These are phyloP conservation scores for Tolypocladium nubicola DNA, from an alignment of 2,329 filamentous ascomycete genomes.

Conservation along the genomic window DNA sequence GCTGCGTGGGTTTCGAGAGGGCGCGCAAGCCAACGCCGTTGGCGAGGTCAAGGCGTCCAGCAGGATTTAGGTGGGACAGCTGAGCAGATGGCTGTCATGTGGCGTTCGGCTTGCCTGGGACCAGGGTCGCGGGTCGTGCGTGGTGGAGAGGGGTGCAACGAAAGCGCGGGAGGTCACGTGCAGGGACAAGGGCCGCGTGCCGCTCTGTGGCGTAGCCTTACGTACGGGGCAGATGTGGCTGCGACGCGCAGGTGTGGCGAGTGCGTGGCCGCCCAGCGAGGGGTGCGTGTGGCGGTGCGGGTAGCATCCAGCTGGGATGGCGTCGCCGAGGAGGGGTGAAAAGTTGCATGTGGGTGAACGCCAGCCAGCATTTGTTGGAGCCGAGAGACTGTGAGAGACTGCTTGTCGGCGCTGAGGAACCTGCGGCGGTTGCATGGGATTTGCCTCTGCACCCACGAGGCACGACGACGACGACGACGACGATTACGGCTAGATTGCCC, in stretches of 20 bases:
- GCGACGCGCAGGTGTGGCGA: neutral
- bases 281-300: slow-evolving; percentile 11
- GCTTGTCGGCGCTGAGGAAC: neutral
- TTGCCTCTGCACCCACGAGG: neutral
- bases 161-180: neutral
- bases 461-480: neutral
- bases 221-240: neutral
- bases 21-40: neutral
- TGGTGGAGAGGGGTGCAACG: slow-evolving; percentile 2
- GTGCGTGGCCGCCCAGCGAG: neutral
- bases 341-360: neutral
- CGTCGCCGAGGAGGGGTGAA: neutral
- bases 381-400: neutral
- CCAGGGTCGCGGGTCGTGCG: neutral
- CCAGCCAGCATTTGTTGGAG: neutral
- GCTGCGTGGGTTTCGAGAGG: neutral
- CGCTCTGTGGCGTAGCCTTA: neutral
- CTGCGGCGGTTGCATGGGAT: neutral
- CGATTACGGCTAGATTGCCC: neutral
- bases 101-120: neutral
- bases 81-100: neutral
- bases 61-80: neutral
- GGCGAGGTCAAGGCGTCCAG: neutral
- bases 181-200: neutral
- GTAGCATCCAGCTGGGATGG: neutral